These are phyloP conservation scores for Dovyalis caffra DNA, from an alignment of 345 rosid species.

Conservation along the genomic window DNA sequence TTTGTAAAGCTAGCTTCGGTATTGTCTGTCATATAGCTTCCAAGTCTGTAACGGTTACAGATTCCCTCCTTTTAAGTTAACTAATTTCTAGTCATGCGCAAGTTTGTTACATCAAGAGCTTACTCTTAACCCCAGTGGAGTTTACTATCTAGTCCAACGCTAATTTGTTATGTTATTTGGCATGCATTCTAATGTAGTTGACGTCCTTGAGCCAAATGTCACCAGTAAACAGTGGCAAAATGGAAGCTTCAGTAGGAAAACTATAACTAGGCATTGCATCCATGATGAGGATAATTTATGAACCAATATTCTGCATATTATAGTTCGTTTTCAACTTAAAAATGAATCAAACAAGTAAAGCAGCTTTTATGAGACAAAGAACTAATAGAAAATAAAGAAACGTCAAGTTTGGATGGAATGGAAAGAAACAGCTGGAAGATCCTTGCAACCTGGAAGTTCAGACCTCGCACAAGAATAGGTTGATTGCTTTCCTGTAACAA, in stretches of 20 bases:
- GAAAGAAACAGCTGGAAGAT: no score
- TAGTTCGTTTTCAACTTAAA: no score
- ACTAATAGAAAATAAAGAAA: no score
- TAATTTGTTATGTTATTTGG: conserved; percentile 28
- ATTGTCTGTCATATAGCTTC: background rate
- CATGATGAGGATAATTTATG: background rate
- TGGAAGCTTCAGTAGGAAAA: background rate
- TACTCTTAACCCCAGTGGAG: background rate
- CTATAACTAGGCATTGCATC: background rate
- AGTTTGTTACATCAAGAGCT: background rate
- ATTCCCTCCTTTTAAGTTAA: conserved; percentile 14
- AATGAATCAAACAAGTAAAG: no score
- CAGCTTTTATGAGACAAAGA: no score
- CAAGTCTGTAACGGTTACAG: conserved; percentile 25
- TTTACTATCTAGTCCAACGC: conserved; percentile 19
- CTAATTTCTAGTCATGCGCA: background rate
- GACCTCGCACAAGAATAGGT: background rate
- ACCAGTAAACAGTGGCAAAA: background rate
- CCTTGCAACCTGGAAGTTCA: background rate
- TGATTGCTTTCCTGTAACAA: background rate
- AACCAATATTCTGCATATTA: no score
- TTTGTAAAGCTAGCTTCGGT: background rate
- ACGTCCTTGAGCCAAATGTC: background rate
- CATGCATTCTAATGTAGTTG: background rate
- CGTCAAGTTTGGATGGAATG: no score